A percentile compares a stretch with the other conserved stretches of the same genome.
phyloP scores from a whole-genome alignment of 495 filamentous ascomycete genomes.

The Letharia columbiana region DNA sequence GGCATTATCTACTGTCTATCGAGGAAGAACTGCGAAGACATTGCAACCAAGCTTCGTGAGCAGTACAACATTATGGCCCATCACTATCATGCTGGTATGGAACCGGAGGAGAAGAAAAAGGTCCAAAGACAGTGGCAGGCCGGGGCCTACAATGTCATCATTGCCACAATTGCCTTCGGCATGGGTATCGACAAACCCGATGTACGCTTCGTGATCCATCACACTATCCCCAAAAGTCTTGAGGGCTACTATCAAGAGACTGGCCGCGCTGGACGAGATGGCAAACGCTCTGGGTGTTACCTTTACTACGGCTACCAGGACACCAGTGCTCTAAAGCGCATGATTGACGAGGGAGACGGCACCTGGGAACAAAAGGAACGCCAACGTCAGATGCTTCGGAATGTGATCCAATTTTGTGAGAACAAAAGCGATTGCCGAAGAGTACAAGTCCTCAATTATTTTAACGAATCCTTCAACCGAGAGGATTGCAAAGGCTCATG shows the following conservation, averaged over 20 bases:
- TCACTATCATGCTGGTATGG: conserved; percentile 80
- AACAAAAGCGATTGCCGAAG: conserved; percentile 78
- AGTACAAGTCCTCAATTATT: conserved; percentile 83
- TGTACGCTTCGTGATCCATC: conserved; percentile 91
- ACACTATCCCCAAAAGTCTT: conserved; percentile 85
- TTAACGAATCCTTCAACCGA: conserved; percentile 70
- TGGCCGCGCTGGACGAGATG: conserved; percentile 87
- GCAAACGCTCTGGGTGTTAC: conserved; percentile 77
- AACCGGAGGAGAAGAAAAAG: conserved; percentile 48
- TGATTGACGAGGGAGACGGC: conserved; percentile 75
- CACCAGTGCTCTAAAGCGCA: conserved; percentile 48
- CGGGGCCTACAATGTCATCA: conserved; percentile 74
- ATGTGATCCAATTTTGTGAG: conserved; percentile 78
- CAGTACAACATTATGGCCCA: conserved; percentile 59
- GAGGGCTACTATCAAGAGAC: conserved; percentile 99
- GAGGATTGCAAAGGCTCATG: conserved; percentile 65
- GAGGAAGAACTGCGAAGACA: conserved; percentile 68
- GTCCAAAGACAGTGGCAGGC: conserved; percentile 77
- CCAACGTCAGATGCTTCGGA: conserved; percentile 74
- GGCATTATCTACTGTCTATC: conserved; percentile 94
- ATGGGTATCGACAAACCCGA: conserved; percentile 99
- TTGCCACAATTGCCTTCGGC: conserved; percentile 98
- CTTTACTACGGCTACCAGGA: conserved; percentile 80
- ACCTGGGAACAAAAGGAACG: conserved; percentile 68
- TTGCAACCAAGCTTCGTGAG: conserved; percentile 57